Conservation (phyloP, 768 basidiomycete genomes). For the Suillus sp. region DNA sequence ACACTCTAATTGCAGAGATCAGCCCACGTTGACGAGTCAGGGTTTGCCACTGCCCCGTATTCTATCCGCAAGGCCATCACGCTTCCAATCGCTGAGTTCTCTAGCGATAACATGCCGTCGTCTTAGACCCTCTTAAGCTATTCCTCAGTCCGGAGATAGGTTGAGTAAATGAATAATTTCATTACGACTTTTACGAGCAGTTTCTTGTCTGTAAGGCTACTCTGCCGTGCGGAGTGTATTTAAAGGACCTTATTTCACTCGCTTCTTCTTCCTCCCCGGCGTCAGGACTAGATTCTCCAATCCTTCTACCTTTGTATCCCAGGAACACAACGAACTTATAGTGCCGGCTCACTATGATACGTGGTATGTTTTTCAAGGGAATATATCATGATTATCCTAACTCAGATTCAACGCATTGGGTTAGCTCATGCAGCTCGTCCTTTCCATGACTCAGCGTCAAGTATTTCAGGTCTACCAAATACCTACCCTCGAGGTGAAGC, state of each 20-base stretch:
- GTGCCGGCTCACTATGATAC: constrained; percentile 26
- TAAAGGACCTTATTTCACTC: constrained; percentile 26
- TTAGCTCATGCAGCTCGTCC: constrained; percentile 23
- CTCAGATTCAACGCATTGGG: not conserved
- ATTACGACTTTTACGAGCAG: constrained; percentile 29
- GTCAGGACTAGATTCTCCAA: not conserved
- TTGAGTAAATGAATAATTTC: constrained; percentile 36
- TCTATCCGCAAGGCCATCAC: constrained; percentile 37
- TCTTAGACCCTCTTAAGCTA: constrained; percentile 15
- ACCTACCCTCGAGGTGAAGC: constrained; percentile 33
- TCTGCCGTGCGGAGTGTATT: constrained; percentile 36
- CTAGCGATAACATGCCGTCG: constrained; percentile 35
- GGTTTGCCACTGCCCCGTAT: constrained; percentile 29
- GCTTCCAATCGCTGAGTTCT: constrained; percentile 39
- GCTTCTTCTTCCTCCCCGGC: not conserved
- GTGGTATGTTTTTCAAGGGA: constrained; percentile 29
- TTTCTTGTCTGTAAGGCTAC: constrained; percentile 36
- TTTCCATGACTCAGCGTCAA: constrained; percentile 29
- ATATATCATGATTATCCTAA: constrained; percentile 21
- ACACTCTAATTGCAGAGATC: not conserved
- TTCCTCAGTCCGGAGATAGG: constrained; percentile 28
- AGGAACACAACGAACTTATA: not conserved
- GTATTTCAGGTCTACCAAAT: constrained; percentile 25
- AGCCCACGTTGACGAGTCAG: constrained; percentile 18
- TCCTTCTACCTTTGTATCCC: not conserved